Evolutionary conservation across 306 rosid genomes (phyloP).

Genomic region (Corylus avellana): DNA sequence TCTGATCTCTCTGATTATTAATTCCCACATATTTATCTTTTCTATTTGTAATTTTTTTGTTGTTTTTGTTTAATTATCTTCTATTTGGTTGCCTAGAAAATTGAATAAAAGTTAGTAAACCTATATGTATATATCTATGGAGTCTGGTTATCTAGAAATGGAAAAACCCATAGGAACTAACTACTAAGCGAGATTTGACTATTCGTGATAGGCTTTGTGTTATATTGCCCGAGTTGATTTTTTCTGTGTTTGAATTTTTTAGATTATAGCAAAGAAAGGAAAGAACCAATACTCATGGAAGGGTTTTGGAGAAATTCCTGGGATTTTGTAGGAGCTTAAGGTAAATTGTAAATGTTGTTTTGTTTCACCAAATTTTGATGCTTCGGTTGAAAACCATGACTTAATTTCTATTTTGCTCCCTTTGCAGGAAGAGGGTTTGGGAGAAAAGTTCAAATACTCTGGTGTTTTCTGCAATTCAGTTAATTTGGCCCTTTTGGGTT

Average conservation of each 20-base stretch:
- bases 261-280: conserved; percentile 46
- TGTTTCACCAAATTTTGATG: not conserved
- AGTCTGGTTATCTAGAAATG: not conserved
- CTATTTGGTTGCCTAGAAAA: not conserved
- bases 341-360: conserved; percentile 3
- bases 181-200: not conserved
- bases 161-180: not conserved
- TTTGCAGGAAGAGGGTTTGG: conserved; percentile 37
- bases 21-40: not conserved
- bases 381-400: not conserved
- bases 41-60: no score
- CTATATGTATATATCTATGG: not conserved
- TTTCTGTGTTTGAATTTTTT: not conserved
- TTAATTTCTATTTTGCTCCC: not conserved
- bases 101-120: not conserved
- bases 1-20: not conserved
- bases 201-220: not conserved
- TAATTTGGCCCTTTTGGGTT: not conserved
- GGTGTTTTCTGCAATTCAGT: conserved; percentile 20
- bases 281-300: conserved; percentile 46
- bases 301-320: conserved; percentile 40
- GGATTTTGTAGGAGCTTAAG: conserved; percentile 31
- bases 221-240: conserved; percentile 2
- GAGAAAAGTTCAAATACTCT: not conserved
- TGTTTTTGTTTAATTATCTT: not conserved